Evolutionary conservation across 2,329 filamentous ascomycete species (phyloP), one percentile per base, ranked within the genome.

Genomic region (Pezizomycotina sp.): DNA sequence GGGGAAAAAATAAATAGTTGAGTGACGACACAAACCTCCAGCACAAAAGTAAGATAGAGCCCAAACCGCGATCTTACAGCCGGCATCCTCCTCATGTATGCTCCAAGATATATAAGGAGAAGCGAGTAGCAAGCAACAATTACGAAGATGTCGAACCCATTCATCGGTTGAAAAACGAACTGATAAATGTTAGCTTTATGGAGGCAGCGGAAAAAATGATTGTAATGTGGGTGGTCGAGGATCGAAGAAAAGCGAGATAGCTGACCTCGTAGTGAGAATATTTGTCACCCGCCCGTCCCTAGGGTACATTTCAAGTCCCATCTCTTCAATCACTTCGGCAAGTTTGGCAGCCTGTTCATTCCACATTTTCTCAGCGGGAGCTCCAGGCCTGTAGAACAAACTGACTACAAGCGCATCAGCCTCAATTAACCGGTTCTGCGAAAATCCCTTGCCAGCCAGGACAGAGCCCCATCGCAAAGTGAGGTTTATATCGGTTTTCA

Each of bases 351-450:
- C 40, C 21, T 40, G 38, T 22, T 36, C 35, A 36, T 77, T 67
- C 77, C 78, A 86, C 36, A 68, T 61, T 13, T 60, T 60, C 18
- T 71, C 75, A 5, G 80, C 62, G 1, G 65, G 69, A 0, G 75
- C 74, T 48, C 74, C 67, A 21, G 67, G 63, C 23, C 68, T 68
- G 51, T 83, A 75, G 41, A 84, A 66, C 5, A 86, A 58, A 5
- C 78, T 83, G 42, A 86, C 73, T 36, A 86, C 78, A 4, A 86
- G 62, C 2, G 79, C 76, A 58, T 86, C 79, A 1, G 76, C 78
- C 4, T 77, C 77, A 15, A 74, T 61, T 2, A 86, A 62, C 34
- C 62, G 66, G 7, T 70, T 66, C 38, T 77, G 69, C 38, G 74
- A 66, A 47, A 82, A 84, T 3, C 66, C 64, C 52, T 84, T 83